phyloP scores from a whole-genome alignment of 495 filamentous ascomycete species.

The Aspergillus bridgeri region DNA sequence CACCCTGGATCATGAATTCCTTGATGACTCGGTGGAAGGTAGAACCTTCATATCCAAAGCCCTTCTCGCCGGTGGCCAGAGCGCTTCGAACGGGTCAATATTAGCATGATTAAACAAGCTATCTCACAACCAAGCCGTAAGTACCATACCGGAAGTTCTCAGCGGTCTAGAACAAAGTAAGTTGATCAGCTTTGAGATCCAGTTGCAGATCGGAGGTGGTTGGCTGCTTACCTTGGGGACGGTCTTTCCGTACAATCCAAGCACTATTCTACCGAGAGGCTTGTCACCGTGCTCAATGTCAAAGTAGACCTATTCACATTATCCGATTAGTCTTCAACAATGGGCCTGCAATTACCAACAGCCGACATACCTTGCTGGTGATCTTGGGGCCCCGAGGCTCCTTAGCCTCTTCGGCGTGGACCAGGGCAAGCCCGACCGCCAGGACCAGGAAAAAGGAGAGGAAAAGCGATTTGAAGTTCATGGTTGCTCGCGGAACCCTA shows the following conservation, averaged over 20 bases:
- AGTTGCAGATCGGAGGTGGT: not conserved
- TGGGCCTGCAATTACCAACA: not conserved
- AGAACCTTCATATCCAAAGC: conserved; percentile 92
- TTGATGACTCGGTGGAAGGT: conserved; percentile 99
- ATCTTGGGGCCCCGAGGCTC: conserved; percentile 93
- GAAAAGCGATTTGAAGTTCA: conserved; percentile 47
- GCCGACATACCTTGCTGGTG: conserved; percentile 69
- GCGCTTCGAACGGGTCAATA: conserved; percentile 45
- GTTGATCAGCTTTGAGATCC: conserved; percentile 8
- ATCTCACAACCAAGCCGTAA: not conserved
- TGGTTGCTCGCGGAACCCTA: conserved; percentile 33
- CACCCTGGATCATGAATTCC: conserved; percentile 98
- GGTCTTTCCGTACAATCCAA: conserved; percentile 97
- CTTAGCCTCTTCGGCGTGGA: conserved; percentile 68
- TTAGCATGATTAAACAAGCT: conserved; percentile 3
- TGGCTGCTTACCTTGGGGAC: conserved; percentile 68
- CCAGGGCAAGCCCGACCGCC: conserved; percentile 57
- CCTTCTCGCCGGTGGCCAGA: conserved; percentile 95
- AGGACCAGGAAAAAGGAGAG: conserved; percentile 73
- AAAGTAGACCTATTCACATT: conserved; percentile 70
- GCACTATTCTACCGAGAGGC: conserved; percentile 77
- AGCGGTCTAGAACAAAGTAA: conserved; percentile 55
- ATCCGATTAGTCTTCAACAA: conserved; percentile 3
- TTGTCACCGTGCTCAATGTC: conserved; percentile 91
- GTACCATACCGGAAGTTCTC: conserved; percentile 85